Conservation (phyloP, 2,329 filamentous ascomycete species). For the Fusarium neocosmosporiellum region DNA sequence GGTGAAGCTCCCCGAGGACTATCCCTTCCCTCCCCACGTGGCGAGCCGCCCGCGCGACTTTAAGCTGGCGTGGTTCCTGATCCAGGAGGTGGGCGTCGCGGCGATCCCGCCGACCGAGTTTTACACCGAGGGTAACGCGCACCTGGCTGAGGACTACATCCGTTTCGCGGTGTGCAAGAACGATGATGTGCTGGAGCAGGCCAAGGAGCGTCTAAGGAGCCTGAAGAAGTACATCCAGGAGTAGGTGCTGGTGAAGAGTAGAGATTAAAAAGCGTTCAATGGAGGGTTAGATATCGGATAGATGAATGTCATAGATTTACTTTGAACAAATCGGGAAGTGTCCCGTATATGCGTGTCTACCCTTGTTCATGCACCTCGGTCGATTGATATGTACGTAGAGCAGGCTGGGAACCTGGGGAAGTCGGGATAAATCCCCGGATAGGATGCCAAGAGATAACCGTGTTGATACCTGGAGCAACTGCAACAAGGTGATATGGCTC, state of each 20-base stretch:
- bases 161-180: conserved; percentile 97
- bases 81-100: conserved; percentile 94
- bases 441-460: conserved; percentile 1
- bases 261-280: background rate
- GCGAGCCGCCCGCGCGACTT: conserved; percentile 90
- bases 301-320: conserved; percentile 16
- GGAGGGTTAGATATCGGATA: conserved; percentile 5
- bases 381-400: background rate
- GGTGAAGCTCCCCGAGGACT: conserved; percentile 84
- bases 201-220: conserved; percentile 79
- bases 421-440: background rate
- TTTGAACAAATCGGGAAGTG: background rate
- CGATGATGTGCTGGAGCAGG: conserved; percentile 82
- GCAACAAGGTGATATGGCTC: background rate
- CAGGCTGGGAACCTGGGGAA: background rate
- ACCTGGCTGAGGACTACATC: conserved; percentile 92
- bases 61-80: conserved; percentile 95
- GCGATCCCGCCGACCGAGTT: conserved; percentile 98
- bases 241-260: conserved; percentile 13
- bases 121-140: conserved; percentile 85
- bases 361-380: background rate
- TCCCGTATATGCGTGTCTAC: background rate
- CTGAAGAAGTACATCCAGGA: conserved; percentile 75
- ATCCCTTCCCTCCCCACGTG: conserved; percentile 91
- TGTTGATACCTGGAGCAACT: background rate